Base-by-base conservation (phyloP, 371 early-diverging fungal genomes). In the Mucor irregularis region DNA sequence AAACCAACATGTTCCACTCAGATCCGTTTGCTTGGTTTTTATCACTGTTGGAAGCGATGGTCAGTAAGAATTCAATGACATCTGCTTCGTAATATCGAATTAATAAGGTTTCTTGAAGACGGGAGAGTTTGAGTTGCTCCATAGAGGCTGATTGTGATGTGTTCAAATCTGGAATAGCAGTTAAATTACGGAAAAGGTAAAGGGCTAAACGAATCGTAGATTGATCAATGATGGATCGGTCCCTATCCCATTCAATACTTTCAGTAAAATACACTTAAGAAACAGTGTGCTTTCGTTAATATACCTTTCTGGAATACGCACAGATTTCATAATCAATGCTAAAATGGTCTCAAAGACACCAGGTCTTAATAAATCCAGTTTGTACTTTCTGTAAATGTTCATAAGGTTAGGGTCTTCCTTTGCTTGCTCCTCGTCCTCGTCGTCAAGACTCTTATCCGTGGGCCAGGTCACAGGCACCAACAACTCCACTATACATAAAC, bases 381-480 rank as follows among this genome's bases (percentile, higher is more conserved):
- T 94, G 71, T 91, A 90, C 8, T 64, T 68, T 35, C 83, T 67
- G 44, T 91, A 71, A 26, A 80, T 64, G 24, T 74, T 71, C n/a
- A 82, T 55, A 47, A 86, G 73, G 19, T 73, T 78, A 6, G 78
- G 73, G 39, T 73, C 70, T 9, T 76, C 74, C n/a, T 78, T 71
- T 11, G 75, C 65, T 5, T 35, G 5, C 24, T 58, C 61, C 16
- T 84, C 80, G 26, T 76, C 73, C 2, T 77, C 74, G 1, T 67
- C 65, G 0, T 70, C 33, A 29, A 52, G 58, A 16, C 31, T 47
- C 46, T 78, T 63, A 14, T 64, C 62, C 7, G 68, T 24, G 9
- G 76, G 80, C 90, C 89, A 89, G 0, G 90, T 90, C 83, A 89
- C 78, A 0, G 88, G 86, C 2, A 89, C 89, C 11, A 91, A 57